These are phyloP conservation scores for Teratosphaeria gauchensis DNA, from an alignment of 2,329 filamentous ascomycete species.

Conservation along the genomic window DNA sequence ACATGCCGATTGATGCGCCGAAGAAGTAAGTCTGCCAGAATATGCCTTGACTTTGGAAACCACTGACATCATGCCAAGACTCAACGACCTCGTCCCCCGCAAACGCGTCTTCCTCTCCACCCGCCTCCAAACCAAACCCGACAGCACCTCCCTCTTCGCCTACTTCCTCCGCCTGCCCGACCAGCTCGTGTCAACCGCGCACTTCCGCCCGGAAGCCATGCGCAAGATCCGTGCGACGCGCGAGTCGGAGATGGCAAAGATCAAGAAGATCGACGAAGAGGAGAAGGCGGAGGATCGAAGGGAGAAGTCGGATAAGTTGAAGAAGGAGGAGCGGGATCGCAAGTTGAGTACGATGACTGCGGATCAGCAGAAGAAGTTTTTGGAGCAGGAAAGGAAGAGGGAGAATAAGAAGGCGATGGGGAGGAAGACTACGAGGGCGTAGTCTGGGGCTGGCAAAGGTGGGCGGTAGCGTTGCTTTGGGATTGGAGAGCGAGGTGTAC, in stretches of 20 bases:
- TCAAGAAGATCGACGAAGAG: conserved; percentile 69
- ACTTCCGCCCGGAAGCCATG: conserved; percentile 80
- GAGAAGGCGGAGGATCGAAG: conserved; percentile 55
- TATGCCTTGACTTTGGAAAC: no score
- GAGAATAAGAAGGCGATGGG: conserved; percentile 52
- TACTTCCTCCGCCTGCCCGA: conserved; percentile 77
- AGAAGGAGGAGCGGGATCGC: conserved; percentile 64
- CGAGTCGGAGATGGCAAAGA: conserved; percentile 68
- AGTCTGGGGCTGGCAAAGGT: no score
- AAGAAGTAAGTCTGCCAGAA: conserved; percentile 56
- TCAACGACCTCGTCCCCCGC: conserved; percentile 73
- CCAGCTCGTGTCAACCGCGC: conserved; percentile 61
- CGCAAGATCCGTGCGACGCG: conserved; percentile 74
- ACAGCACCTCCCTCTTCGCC: conserved; percentile 60
- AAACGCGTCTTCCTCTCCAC: conserved; percentile 77
- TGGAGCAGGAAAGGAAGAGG: conserved; percentile 81
- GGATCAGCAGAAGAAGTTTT: conserved; percentile 43
- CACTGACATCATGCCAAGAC: conserved; percentile 38
- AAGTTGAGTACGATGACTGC: conserved; percentile 64
- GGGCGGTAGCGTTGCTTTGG: no score
- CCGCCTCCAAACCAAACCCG: conserved; percentile 51
- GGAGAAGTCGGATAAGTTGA: conserved; percentile 50
- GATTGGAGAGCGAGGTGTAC: no score
- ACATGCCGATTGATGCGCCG: conserved; percentile 83
- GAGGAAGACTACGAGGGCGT: conserved; percentile 41